Evolutionary conservation across 176 grass and related monocot species (phyloP).

Genomic region (Dendrocalamus sinicus): DNA sequence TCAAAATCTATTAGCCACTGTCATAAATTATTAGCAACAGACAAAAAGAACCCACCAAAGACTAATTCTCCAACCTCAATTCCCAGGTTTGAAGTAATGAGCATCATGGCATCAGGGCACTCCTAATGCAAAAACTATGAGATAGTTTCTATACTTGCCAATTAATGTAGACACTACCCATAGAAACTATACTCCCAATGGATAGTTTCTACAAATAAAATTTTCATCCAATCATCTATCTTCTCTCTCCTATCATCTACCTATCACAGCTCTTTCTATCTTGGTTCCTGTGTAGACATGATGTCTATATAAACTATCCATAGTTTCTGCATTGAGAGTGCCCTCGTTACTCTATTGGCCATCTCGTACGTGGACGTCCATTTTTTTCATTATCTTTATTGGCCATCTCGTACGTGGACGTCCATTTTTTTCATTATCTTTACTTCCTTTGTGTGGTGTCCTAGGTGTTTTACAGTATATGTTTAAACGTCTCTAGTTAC

Average conservation of each 20-base stretch:
- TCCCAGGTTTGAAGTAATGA: conserved; percentile 47
- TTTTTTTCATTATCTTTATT: conserved; percentile 3
- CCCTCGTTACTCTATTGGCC: conserved; percentile 19
- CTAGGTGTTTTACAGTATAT: conserved; percentile 19
- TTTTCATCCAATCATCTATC: too few species aligned
- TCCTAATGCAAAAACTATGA: too few species aligned
- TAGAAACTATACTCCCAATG: too few species aligned
- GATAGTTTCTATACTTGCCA: too few species aligned
- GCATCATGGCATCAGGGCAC: conserved; percentile 37
- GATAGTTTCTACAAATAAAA: too few species aligned
- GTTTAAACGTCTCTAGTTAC: background rate
- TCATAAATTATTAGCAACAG: fast-evolving
- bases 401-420: background rate
- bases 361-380: background rate
- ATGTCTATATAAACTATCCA: too few species aligned
- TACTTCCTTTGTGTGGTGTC: background rate
- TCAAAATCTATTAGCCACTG: too few species aligned
- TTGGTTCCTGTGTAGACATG: too few species aligned
- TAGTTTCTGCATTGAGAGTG: too few species aligned
- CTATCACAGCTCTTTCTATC: too few species aligned
- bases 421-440: background rate
- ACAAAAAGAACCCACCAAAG: background rate
- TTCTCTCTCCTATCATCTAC: too few species aligned
- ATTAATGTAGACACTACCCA: too few species aligned
- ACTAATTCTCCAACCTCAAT: conserved; percentile 29